Base-by-base conservation (phyloP, 2,329 filamentous ascomycete species). In the Aspergillus sp. region DNA sequence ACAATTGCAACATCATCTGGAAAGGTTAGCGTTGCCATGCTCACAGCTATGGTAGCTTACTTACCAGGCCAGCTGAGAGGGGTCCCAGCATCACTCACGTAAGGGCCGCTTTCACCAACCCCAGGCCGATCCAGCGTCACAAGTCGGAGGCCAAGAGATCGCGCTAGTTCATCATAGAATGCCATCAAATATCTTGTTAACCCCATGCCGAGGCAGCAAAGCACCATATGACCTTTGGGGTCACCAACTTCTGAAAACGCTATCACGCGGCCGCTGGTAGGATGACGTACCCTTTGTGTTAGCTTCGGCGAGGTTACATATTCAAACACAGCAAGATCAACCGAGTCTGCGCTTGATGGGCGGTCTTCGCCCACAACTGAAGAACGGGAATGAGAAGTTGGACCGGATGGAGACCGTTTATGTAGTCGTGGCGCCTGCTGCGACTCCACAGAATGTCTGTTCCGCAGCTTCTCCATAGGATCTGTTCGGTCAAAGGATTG, bases 191-290 rank as follows among this genome's bases (percentile, higher is more conserved):
- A 99, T 74, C 95, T 85, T 11, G 95, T 99, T 67, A 99, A 76
- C 0, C 95, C 95, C 95, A 99, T 99, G 18, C 95, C 95, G 3
- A 99, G 92, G 68, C 95, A 99, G 71, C 95, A 96, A 65, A 99
- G 93, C 2, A 99, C 91, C 3, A 92, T 93, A 64, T 89, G 93
- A 1, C 95, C 95, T 43, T 93, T 86, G 0, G 93, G 87, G 71
- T 98, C 93, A 13, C 95, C 95, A 3, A 99, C 95, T 73, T 99
- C 95, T 0, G 93, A 98, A 69, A 97, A 99, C 0, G 92, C 96
- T 64, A 99, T 97, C 3, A 89, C 82, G 15, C 95, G 86, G 1
- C 93, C 92, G 0, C 90, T 96, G 57, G 90, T 88, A 1, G 92
- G 91, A 73, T 97, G 91, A 20, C 83, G 82, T 51, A 98, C 91